These are phyloP conservation scores for Leishmania major DNA, from an alignment of 208 protist species.

Conservation along the genomic window DNA sequence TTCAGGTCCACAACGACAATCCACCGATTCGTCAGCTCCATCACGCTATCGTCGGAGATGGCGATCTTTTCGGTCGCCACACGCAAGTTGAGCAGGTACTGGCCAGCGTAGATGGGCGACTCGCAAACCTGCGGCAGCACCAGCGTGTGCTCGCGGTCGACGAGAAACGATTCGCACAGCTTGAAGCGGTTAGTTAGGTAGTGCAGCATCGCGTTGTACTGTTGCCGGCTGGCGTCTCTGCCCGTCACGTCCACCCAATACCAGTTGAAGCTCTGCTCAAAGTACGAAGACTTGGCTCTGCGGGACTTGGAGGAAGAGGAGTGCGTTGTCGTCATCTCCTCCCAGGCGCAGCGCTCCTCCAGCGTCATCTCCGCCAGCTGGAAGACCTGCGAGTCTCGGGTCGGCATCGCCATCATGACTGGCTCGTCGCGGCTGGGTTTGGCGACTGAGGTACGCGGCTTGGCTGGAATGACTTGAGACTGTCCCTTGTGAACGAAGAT, in stretches of 20 bases:
- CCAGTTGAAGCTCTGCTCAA: slow-evolving; percentile 89
- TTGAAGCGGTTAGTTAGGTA: slow-evolving; percentile 70
- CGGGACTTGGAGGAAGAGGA: slow-evolving; percentile 16
- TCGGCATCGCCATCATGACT: not conserved
- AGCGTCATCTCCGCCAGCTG: slow-evolving; percentile 22
- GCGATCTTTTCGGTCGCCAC: slow-evolving; percentile 80
- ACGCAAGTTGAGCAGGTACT: slow-evolving; percentile 84
- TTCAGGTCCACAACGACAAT: slow-evolving; percentile 83
- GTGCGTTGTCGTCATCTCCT: slow-evolving; percentile 27
- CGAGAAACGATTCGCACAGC: slow-evolving; percentile 78
- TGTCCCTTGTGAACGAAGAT: slow-evolving; percentile 59
- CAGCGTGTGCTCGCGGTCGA: slow-evolving; percentile 77
- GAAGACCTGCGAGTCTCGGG: slow-evolving; percentile 20
- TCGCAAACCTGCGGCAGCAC: slow-evolving; percentile 79
- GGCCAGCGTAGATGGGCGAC: slow-evolving; percentile 65
- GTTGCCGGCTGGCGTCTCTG: slow-evolving; percentile 51
- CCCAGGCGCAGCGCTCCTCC: slow-evolving; percentile 38
- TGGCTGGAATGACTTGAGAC: slow-evolving; percentile 6
- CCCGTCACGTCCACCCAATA: slow-evolving; percentile 88
- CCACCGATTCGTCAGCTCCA: slow-evolving; percentile 87
- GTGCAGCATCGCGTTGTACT: slow-evolving; percentile 70
- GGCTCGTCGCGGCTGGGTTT: not conserved
- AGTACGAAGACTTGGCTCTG: slow-evolving; percentile 46
- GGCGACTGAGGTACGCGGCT: not conserved
- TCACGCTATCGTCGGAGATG: slow-evolving; percentile 70